Base-by-base conservation (phyloP, 148 eudicot genomes). In the Nepenthes mirabilis region DNA sequence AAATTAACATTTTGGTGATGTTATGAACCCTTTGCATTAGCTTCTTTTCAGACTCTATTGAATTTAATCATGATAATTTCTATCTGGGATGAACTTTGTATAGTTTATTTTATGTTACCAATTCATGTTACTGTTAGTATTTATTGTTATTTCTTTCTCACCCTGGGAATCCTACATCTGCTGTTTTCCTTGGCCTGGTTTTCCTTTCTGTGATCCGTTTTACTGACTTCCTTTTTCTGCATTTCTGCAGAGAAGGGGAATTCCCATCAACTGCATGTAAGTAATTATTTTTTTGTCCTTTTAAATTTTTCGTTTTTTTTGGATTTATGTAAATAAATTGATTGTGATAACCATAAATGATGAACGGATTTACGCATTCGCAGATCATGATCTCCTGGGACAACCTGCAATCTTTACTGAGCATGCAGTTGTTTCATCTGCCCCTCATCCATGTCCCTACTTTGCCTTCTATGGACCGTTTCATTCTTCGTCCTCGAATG, bases 341-440 rank as follows among this genome's bases (percentile, higher is more conserved):
- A 8, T 3, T 40, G 45, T 40, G 6, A 8, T 8, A 40, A 40
- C 45, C 23, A 23, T 23, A 23, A 40, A 8, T 40, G 8, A 40
- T 40, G 45, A 40, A 3, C 8, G 45, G 45, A 40, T 40, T 40
- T 8, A 40, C 45, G 8, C 4, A 3, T 40, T 40, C 45, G 57
- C 79, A 91, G 97, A 83, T 83, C 97, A 85, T 65, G 96, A 85
- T 74, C 81, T 84, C 55, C 67, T 88, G 69, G 86, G 88, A 45
- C 97, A 85, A 49, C 14, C 52, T n/a, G 77, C 88, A 36, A 65
- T 83, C 65, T 85, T 72, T 71, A 74, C 88, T 64, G 98, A 91
- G 53, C 96, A 80, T 57, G 63, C 96, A 9, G 78, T 88, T 55
- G 73, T 86, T 56, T 77, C 96, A 62, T 83, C 97, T 37, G 69